phyloP scores from a whole-genome alignment of 2,329 filamentous ascomycete genomes.

The Fusarium illudens region DNA sequence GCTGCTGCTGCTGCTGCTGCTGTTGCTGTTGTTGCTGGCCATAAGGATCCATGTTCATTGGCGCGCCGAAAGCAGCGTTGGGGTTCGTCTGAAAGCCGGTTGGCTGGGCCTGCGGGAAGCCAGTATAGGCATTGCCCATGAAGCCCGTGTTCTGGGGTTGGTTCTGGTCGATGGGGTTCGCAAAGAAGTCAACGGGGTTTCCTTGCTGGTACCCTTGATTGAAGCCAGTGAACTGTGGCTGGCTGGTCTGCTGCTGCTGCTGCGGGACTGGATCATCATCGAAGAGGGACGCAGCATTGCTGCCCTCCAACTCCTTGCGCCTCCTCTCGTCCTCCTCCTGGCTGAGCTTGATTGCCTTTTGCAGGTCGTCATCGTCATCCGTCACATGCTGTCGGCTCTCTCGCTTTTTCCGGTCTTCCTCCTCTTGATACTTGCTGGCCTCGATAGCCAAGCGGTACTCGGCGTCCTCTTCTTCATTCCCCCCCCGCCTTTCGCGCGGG shows the following conservation, averaged over 20 bases:
- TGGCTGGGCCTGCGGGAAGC: constrained; percentile 56
- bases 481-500: constrained; percentile 59
- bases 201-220: constrained; percentile 99
- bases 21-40: constrained; percentile 55
- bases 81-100: constrained; percentile 68
- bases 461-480: constrained; percentile 82
- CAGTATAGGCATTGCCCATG: constrained; percentile 64
- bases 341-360: constrained; percentile 94
- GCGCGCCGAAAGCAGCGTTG: constrained; percentile 72
- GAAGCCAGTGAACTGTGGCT: constrained; percentile 85
- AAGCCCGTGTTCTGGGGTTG: constrained; percentile 84
- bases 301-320: constrained; percentile 84
- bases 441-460: constrained; percentile 92
- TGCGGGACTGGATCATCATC: constrained; percentile 74
- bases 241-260: constrained; percentile 60
- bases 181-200: constrained; percentile 94
- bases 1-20: constrained; percentile 44
- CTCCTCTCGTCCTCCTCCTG: constrained; percentile 93
- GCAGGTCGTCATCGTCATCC: constrained; percentile 86
- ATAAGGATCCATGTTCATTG: constrained; percentile 77
- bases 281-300: constrained; percentile 87
- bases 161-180: constrained; percentile 84
- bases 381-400: constrained; percentile 64
- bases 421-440: constrained; percentile 93
- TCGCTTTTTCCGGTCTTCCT: constrained; percentile 83